Evolutionary conservation across 805 yeast species (phyloP), one percentile per base, ranked within the genome.

Genomic region (Hanseniaspora meyeri): DNA sequence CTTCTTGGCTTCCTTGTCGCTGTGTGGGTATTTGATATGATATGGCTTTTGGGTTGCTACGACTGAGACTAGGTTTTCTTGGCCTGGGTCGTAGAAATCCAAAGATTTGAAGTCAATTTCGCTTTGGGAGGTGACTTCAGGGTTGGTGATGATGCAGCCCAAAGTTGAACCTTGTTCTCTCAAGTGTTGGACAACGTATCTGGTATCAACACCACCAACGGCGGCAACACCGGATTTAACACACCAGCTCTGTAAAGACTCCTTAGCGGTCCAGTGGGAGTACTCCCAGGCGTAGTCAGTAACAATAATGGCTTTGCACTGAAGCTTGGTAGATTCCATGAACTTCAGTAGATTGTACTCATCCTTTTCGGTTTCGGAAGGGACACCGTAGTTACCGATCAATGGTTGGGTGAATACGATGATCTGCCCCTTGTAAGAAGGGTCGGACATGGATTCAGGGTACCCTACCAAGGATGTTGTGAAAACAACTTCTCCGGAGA

Each of bases 241-340:
- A 75, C 98, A 93, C 98, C 97, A 93, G 64, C 86, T 87, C 59
- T 87, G 85, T 58, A 93, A 77, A 19, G 95, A 84, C 74, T 93
- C 97, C 37, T 93, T 96, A 3, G 99, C 99, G 39, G 97, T 90
- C 98, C 98, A 93, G 70, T 93, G 99, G n/a, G 96, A 87, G 72
- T 91, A 88, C 68, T 89, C 79, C 77, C 90, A 79, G 24, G 98
- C 97, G 56, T 81, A 96, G 67, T 93, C 96, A 45, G 95, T 86
- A 31, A 93, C 98, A 50, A 93, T 95, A 59, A 93, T 88, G 63
- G 97, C 99, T 59, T 86, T 83, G 72, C 97, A 90, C 72, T 93
- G 97, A 57, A 87, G 82, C 63, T 78, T 80, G 5, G 97, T 93
- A 58, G 90, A 80, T 74, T 93, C 99, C 72, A 93, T 84, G 72